Evolutionary conservation across 371 early-diverging fungal genomes (phyloP).

Genomic region (Basidiobolus meristosporus): DNA sequence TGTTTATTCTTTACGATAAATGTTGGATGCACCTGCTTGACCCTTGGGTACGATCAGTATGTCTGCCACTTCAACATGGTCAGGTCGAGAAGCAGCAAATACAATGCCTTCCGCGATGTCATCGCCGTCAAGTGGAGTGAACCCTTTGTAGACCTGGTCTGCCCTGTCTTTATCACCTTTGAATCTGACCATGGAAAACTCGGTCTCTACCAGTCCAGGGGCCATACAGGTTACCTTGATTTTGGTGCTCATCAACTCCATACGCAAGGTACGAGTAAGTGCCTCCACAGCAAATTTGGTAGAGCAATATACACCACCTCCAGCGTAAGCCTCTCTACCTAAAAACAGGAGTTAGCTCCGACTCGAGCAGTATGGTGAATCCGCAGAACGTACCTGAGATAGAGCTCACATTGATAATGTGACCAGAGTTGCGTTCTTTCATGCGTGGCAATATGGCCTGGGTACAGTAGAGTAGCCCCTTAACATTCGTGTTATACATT

Average conservation of each 20-base stretch:
- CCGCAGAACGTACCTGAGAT: slow-evolving; percentile 21
- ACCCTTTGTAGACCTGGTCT: slow-evolving; percentile 61
- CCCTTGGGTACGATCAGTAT: slow-evolving; percentile 51
- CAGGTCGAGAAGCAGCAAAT: slow-evolving; percentile 63
- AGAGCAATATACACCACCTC: slow-evolving; percentile 80
- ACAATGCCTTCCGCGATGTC: slow-evolving; percentile 35
- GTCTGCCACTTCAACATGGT: slow-evolving; percentile 70
- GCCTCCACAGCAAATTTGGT: slow-evolving; percentile 81
- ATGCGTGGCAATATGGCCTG: slow-evolving; percentile 66
- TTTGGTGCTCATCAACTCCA: slow-evolving; percentile 61
- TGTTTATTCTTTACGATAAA: too few relatives aligned
- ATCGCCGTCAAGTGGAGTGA: slow-evolving; percentile 1
- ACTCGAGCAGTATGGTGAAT: too few relatives aligned
- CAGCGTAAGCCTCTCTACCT: slow-evolving; percentile 27
- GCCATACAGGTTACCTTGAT: slow-evolving; percentile 54
- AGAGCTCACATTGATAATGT: slow-evolving; percentile 80
- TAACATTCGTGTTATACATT: slow-evolving; percentile 83
- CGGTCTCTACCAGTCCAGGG: slow-evolving; percentile 78
- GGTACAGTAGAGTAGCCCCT: slow-evolving; percentile 59
- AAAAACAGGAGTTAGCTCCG: too few relatives aligned
- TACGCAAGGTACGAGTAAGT: slow-evolving; percentile 49
- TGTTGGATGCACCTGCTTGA: slow-evolving; percentile 42
- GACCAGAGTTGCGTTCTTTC: slow-evolving; percentile 51
- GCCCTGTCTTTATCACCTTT: slow-evolving; percentile 63
- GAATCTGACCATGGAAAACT: slow-evolving; percentile 77